Evolutionary conservation across 2,329 filamentous ascomycete genomes (phyloP), one percentile per base, ranked within the genome.

Genomic region (Diaporthe batatas): DNA sequence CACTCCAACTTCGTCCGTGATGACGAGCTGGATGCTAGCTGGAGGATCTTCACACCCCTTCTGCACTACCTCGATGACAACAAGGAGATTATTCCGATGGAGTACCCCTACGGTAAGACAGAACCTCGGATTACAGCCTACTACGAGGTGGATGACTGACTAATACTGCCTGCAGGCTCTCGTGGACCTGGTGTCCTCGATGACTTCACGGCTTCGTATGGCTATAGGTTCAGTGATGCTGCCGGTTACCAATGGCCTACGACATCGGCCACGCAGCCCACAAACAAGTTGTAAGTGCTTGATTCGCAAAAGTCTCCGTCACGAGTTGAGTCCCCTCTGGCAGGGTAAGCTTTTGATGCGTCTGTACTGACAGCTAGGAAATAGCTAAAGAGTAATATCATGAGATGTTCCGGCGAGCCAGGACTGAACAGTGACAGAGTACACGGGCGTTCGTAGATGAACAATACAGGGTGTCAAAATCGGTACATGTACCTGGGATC

Each of bases 1-100:
- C 96, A 99, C 89, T 98, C 95, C 84, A 99, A 99, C 91, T 99
- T 99, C 84, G 95, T 98, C 76, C 92, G 95, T 86, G 95, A 98
- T 79, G 95, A 98, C 81, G 96, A 99, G 87, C 90, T 99, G 39
- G 96, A 99, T 80, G 95, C 96, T 74, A 96, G 93, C 86, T 99
- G 96, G 96, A 94, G 95, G 84, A 97, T 99, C 84, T 99, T 99
- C 86, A 97, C 95, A 2, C 96, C 96, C 77, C 92, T 99, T 49
- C 89, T 99, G 76, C 96, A 99, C 88, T 99, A 99, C 86, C 91
- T 99, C 16, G 97, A 99, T 77, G 95, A 98, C 82, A 98, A 98
- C 89, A 98, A 98, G 89, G 96, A 99, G 86, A 98, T 99, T 77
- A 94, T 98, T 74, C 96, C 96, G 34, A 99, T 99, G 96, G 96